Evolutionary conservation across 805 yeast genomes (phyloP), one percentile per base, ranked within the genome.

Genomic region (Henningerozyma blattae): DNA sequence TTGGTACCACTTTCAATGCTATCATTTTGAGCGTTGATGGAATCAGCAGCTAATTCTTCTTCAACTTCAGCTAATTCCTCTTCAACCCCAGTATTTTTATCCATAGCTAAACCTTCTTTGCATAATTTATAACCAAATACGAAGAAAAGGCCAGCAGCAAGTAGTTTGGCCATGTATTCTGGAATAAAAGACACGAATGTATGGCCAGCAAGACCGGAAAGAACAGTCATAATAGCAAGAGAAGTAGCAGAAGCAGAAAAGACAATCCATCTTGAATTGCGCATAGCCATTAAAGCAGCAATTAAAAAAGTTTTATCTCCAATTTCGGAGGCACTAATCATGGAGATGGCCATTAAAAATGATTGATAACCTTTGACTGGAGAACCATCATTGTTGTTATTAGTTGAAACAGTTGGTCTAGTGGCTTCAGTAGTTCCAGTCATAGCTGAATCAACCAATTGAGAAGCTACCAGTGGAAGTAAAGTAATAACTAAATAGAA

Each of bases 211-310:
- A 84, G 46, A 41, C 95, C 97, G 5, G 94, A 83, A 39, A 91
- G 67, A 8, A 91, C 65, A 1, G 98, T 86, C 98, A 91, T 91
- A 35, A 91, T 56, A 3, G 75, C 83, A 48, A 91, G 68, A 2
- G 97, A 85, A 12, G 80, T 55, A 44, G 85, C 84, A 3, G 95
- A 91, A 13, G 95, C 77, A 7, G 84, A 65, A 54, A 91, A 89
- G n/a, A 91, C 97, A 31, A 84, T 67, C 50, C 70, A 48, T 48
- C 93, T 70, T 15, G 87, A 73, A 58, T 86, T 78, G 53, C 84
- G 82, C 97, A 91, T 91, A 20, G 97, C 95, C 95, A 91, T 87
- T 43, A 91, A 67, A 2, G 96, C 97, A 24, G 98, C 96, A 47
- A 91, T 85, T 44, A 91, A 68, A 54, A 91, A 91, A 0, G 99